Conservation (phyloP, 306 rosid species). For the Citrullus amarus region DNA sequence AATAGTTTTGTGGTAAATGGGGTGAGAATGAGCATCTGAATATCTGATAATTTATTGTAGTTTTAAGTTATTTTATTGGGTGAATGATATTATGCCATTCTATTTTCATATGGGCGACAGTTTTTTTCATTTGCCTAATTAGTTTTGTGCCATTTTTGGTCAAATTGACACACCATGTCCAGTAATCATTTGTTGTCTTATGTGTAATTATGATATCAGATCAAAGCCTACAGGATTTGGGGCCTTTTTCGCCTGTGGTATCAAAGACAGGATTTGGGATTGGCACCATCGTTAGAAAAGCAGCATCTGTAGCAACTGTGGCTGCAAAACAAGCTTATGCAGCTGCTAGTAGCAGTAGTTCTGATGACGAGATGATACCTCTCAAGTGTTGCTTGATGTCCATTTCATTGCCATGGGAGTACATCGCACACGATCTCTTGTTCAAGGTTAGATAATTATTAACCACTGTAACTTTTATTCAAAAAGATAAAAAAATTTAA, state of each 20-base stretch:
- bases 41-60: background rate
- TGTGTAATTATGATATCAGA: constrained; percentile 36
- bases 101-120: background rate
- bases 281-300: constrained; percentile 73
- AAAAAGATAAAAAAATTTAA: background rate
- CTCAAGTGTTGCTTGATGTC: constrained; percentile 95
- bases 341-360: constrained; percentile 51
- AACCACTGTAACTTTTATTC: background rate
- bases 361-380: constrained; percentile 72
- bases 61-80: background rate
- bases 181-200: constrained; percentile 20
- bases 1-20: background rate
- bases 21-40: background rate
- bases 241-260: constrained; percentile 68
- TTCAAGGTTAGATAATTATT: constrained; percentile 57
- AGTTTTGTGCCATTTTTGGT: background rate
- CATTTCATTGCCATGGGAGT: constrained; percentile 92
- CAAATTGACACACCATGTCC: background rate
- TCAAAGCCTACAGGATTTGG: constrained; percentile 74
- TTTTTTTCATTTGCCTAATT: background rate
- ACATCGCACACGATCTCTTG: constrained; percentile 82
- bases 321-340: constrained; percentile 90
- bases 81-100: background rate
- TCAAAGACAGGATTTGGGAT: constrained; percentile 72
- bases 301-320: constrained; percentile 78